These are phyloP conservation scores for Hydrangea macrophylla DNA, from an alignment of 148 eudicot genomes.

Conservation along the genomic window DNA sequence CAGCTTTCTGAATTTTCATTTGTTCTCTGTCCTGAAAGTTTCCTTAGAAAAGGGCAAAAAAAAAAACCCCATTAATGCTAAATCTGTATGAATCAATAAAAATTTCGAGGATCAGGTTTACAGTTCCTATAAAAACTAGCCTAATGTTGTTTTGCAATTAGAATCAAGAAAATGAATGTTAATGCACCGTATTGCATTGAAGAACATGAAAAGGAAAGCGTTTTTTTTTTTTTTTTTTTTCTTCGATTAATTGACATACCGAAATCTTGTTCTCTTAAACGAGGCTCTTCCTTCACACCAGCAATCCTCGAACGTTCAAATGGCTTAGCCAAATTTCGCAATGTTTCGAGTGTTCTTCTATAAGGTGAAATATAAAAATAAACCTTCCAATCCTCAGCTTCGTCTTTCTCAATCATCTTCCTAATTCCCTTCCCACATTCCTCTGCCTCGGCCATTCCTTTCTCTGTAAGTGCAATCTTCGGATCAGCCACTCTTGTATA, in stretches of 20 bases:
- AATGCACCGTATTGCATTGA: no score
- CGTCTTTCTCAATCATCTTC: slow-evolving; percentile 39
- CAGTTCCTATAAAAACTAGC: no score
- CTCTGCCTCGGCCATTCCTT: slow-evolving; percentile 41
- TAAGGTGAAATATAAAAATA: slow-evolving; percentile 57
- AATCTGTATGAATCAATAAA: background rate
- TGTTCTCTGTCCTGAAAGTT: slow-evolving; percentile 51
- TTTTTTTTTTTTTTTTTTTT: background rate
- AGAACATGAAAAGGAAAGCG: background rate
- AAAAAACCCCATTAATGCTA: background rate
- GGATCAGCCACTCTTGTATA: slow-evolving; percentile 53
- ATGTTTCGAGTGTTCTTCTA: slow-evolving; percentile 33
- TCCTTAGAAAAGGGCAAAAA: slow-evolving; percentile 18
- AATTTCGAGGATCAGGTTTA: background rate
- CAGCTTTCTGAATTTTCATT: slow-evolving; percentile 42
- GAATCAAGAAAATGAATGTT: no score
- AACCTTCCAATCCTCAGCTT: slow-evolving; percentile 46
- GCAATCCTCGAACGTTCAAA: slow-evolving; percentile 43
- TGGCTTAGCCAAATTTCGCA: slow-evolving; percentile 40
- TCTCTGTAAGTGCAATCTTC: slow-evolving; percentile 33
- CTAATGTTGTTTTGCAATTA: no score
- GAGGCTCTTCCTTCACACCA: slow-evolving; percentile 51
- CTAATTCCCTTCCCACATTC: slow-evolving; percentile 37
- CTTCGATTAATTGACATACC: slow-evolving; percentile 22
- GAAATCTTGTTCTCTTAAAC: slow-evolving; percentile 56